Percentiles rank a stretch among this genome's conserved stretches.
Evolutionary conservation across 2,329 filamentous ascomycete species (phyloP).

Genomic region (Alternaria arbusti): DNA sequence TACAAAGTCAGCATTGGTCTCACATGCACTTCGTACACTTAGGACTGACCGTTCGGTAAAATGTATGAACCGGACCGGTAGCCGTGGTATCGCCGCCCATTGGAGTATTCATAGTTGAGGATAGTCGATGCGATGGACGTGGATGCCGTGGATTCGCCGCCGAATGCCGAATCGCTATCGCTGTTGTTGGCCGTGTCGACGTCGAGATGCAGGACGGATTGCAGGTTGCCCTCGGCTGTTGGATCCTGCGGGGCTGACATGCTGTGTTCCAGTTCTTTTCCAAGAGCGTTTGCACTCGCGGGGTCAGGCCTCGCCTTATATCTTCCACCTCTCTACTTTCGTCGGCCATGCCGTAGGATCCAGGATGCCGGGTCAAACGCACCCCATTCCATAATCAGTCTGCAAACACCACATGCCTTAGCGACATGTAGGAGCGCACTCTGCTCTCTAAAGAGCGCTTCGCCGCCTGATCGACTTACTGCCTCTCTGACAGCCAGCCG

Average conservation of each 20-base stretch:
- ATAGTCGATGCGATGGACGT: slow-evolving; percentile 47
- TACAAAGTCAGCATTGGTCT: not conserved
- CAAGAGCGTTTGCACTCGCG: slow-evolving; percentile 1
- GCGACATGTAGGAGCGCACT: not conserved
- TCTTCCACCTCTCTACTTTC: slow-evolving; percentile 3
- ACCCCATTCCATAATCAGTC: not conserved
- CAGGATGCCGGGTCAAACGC: not conserved
- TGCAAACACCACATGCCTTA: not conserved
- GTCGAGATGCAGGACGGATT: slow-evolving; percentile 39
- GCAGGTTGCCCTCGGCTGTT: slow-evolving; percentile 19
- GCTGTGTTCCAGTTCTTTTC: not conserved
- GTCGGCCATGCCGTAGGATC: not conserved
- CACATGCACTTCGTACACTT: not conserved
- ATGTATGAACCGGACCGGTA: slow-evolving; percentile 45
- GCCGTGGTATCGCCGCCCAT: slow-evolving; percentile 48
- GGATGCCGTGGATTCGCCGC: slow-evolving; percentile 29
- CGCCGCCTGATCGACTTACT: not conserved
- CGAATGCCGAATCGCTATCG: slow-evolving; percentile 43
- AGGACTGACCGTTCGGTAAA: slow-evolving; percentile 37
- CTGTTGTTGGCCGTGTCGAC: slow-evolving; percentile 33
- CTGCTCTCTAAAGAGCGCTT: slow-evolving; percentile 2
- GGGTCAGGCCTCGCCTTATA: not conserved
- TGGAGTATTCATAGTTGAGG: slow-evolving; percentile 48
- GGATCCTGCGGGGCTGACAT: slow-evolving; percentile 16
- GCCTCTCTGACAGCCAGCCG: slow-evolving; percentile 1